Base-by-base conservation (phyloP, 768 basidiomycete genomes). In the Leucocoprinus leucothites region DNA sequence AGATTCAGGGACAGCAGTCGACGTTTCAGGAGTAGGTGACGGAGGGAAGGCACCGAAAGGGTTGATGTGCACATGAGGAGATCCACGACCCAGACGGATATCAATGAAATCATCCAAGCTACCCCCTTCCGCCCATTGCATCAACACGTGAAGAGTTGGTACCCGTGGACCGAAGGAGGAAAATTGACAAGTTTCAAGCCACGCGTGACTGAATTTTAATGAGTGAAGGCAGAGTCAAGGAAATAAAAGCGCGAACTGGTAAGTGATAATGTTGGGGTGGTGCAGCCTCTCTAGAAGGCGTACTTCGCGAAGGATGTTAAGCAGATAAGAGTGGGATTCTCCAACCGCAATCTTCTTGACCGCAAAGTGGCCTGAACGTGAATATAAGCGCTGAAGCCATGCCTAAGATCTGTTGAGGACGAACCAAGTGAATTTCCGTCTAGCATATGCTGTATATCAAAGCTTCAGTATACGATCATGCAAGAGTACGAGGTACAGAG, bases 261-360 rank as follows among this genome's bases (percentile, higher is more conserved):
- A 97, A 3, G 91, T 93, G 58, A 98, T 81, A 60, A 98, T 96
- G 60, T 98, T 96, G 3, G 86, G 89, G 70, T 98, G 95, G 53
- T 88, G 86, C 3, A 98, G 74, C 24, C 82, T 78, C 65, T 98
- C 94, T 41, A 98, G 74, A 8, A 97, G 75, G 41, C 91, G 84
- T 51, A 98, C 91, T 75, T 95, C 94, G 42, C 84, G 82, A 36
- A 95, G 73, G 52, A 91, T 94, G 47, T 85, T 86, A 38, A 94
- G 71, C 5, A 96, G 75, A 71, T 95, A 95, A 1, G 85, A 78
- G 61, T 93, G 89, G 0, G 92, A 95, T 64, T 91, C 84, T 46
- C 94, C 94, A 0, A 98, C 90, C 0, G 96, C 94, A 19, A 98
- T 93, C 68, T 97, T 98, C 74, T 98, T 98, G 45, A 97, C 90